phyloP scores from a whole-genome alignment of 805 yeast genomes.

The Diddensiella caesifluorescens region DNA sequence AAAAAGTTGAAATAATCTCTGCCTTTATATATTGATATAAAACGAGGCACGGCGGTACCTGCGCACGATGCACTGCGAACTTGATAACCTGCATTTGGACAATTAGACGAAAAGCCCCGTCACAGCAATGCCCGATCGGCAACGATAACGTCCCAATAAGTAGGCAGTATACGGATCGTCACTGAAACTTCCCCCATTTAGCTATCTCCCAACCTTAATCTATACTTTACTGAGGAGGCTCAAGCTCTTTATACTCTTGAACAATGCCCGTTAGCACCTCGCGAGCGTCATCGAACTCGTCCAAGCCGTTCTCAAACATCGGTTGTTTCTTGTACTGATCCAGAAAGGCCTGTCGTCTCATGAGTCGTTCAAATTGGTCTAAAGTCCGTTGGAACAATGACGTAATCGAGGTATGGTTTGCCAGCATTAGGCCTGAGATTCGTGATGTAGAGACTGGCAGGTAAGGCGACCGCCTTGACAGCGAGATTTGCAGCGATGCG shows the following conservation, averaged over 20 bases:
- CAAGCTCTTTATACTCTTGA: constrained; percentile 60
- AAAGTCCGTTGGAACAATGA: constrained; percentile 61
- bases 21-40: no score
- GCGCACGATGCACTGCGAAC: no score
- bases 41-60: no score
- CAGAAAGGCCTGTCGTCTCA: constrained; percentile 75
- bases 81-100: no score
- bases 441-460: constrained; percentile 38
- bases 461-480: constrained; percentile 68
- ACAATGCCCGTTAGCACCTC: constrained; percentile 71
- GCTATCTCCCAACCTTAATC: no score
- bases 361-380: constrained; percentile 73
- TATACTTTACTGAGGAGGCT: constrained; percentile 12
- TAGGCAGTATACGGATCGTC: no score
- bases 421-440: constrained; percentile 75
- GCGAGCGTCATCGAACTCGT: constrained; percentile 76
- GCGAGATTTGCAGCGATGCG: constrained; percentile 69
- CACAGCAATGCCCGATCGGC: no score
- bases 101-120: no score
- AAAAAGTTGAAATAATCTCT: no score
- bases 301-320: constrained; percentile 37
- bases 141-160: no score
- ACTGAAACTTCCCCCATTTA: no score
- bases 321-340: constrained; percentile 58
- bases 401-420: constrained; percentile 75